Evolutionary conservation across 1,284 basidiomycete genomes (phyloP).

Genomic region (Porodaedalea pini): DNA sequence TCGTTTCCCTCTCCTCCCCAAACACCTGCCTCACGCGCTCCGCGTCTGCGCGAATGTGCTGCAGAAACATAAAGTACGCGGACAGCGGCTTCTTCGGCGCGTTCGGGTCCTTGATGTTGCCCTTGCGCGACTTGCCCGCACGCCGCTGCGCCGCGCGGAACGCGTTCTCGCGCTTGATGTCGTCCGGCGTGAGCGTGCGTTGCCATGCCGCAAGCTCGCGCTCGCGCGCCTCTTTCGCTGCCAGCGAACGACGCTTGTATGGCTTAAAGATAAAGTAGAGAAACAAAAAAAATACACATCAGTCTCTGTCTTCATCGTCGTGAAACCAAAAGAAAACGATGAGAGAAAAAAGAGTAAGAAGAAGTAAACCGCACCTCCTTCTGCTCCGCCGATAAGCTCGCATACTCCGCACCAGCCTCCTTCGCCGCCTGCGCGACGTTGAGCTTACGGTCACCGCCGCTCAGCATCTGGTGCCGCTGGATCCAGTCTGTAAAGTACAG

Average conservation of each 20-base stretch:
- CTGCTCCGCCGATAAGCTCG: conserved; percentile 71
- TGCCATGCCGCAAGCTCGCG: conserved; percentile 83
- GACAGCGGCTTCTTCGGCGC: conserved; percentile 94
- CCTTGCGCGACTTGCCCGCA: conserved; percentile 89
- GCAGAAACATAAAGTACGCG: conserved; percentile 94
- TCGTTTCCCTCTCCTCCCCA: conserved; percentile 91
- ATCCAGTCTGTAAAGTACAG: conserved; percentile 97
- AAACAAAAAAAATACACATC: background rate
- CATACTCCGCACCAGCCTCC: conserved; percentile 90
- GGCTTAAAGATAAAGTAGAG: conserved; percentile 44
- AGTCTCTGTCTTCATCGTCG: no score
- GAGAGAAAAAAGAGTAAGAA: conserved; percentile 25
- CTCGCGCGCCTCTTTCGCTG: conserved; percentile 81
- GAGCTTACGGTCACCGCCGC: conserved; percentile 58
- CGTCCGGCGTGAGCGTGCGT: conserved; percentile 87
- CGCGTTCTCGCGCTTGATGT: conserved; percentile 91
- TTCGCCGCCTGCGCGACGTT: conserved; percentile 96
- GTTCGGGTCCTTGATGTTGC: conserved; percentile 95
- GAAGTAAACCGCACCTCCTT: conserved; percentile 56
- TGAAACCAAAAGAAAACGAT: conserved; percentile 23
- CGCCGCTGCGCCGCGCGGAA: conserved; percentile 91
- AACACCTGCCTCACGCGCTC: conserved; percentile 76
- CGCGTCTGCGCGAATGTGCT: conserved; percentile 77
- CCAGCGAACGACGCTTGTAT: conserved; percentile 78
- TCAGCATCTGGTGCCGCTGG: conserved; percentile 79